These are phyloP conservation scores for Friedmanniomyces simplex DNA, from an alignment of 495 filamentous ascomycete species.

Conservation along the genomic window DNA sequence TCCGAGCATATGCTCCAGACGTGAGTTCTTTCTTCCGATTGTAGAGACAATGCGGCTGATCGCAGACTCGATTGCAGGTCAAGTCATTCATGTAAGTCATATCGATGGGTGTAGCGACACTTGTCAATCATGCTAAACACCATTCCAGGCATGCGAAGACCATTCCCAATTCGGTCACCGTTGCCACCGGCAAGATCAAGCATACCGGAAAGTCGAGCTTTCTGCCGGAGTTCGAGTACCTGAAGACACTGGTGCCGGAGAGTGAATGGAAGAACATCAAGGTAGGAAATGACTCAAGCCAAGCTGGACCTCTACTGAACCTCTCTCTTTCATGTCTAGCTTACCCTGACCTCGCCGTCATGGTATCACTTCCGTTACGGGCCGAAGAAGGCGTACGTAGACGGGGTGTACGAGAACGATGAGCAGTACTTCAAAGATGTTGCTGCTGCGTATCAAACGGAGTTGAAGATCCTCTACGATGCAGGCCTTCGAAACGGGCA, in stretches of 20 bases:
- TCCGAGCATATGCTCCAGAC: slow-evolving; percentile 32
- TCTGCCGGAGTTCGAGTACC: slow-evolving; percentile 27
- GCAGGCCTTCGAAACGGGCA: slow-evolving; percentile 21
- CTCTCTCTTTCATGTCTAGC: neutral
- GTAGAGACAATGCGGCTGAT: neutral
- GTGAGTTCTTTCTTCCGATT: slow-evolving; percentile 24
- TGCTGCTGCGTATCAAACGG: slow-evolving; percentile 29
- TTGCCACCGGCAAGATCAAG: slow-evolving; percentile 27
- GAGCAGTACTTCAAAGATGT: slow-evolving; percentile 32
- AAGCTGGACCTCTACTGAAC: neutral
- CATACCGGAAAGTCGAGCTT: slow-evolving; percentile 27
- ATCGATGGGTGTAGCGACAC: neutral
- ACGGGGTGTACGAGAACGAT: slow-evolving; percentile 28
- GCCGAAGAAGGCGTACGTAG: slow-evolving; percentile 25
- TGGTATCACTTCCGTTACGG: slow-evolving; percentile 32
- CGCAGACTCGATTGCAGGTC: slow-evolving; percentile 11
- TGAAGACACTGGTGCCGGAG: slow-evolving; percentile 29
- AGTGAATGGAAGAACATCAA: slow-evolving; percentile 30
- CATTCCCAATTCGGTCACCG: slow-evolving; percentile 29
- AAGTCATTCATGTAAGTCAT: slow-evolving; percentile 17
- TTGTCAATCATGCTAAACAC: neutral
- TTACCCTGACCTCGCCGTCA: slow-evolving; percentile 28
- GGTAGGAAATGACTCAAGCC: neutral
- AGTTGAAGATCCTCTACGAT: slow-evolving; percentile 25
- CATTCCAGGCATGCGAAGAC: slow-evolving; percentile 24